Percentiles rank a stretch among this genome's conserved stretches.
phyloP scores from a whole-genome alignment of 208 protist species.

The Trypanosoma mega region DNA sequence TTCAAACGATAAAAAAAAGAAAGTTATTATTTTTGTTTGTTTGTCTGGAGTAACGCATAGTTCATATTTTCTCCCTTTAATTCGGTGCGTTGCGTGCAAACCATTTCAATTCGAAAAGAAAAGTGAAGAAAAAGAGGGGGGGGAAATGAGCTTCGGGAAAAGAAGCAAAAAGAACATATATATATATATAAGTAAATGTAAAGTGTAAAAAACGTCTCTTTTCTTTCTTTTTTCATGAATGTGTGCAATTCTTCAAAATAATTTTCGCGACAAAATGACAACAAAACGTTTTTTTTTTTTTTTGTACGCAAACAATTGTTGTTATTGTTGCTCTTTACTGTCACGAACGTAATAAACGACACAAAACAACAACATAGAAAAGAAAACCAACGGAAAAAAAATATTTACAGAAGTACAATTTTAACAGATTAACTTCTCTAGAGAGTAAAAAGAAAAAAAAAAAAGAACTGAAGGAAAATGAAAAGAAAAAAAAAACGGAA shows the following conservation, averaged over 20 bases:
- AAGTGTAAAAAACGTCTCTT: background rate
- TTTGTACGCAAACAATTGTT: too few relatives aligned
- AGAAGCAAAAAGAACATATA: background rate
- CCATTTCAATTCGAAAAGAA: background rate
- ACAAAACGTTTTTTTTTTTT: too few relatives aligned
- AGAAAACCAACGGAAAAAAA: background rate
- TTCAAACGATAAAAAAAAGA: too few relatives aligned
- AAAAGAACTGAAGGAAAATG: background rate
- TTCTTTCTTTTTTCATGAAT: too few relatives aligned
- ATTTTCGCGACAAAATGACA: too few relatives aligned
- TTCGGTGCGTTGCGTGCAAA: background rate
- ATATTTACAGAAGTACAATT: too few relatives aligned
- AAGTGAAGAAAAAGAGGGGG: background rate
- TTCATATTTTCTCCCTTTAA: too few relatives aligned
- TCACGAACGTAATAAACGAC: too few relatives aligned
- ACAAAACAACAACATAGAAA: slow-evolving; percentile 5
- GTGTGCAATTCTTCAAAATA: too few relatives aligned
- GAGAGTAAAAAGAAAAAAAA: background rate
- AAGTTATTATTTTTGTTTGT: too few relatives aligned
- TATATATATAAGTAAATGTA: slow-evolving; percentile 9
- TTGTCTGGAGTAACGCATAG: too few relatives aligned
- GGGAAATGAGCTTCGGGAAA: background rate
- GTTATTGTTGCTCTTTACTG: too few relatives aligned
- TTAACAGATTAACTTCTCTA: slow-evolving; percentile 15
- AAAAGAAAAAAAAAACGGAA: background rate